Evolutionary conservation across 371 early-diverging fungal species (phyloP), one percentile per base, ranked within the genome.

Genomic region (Mortierella sp.): DNA sequence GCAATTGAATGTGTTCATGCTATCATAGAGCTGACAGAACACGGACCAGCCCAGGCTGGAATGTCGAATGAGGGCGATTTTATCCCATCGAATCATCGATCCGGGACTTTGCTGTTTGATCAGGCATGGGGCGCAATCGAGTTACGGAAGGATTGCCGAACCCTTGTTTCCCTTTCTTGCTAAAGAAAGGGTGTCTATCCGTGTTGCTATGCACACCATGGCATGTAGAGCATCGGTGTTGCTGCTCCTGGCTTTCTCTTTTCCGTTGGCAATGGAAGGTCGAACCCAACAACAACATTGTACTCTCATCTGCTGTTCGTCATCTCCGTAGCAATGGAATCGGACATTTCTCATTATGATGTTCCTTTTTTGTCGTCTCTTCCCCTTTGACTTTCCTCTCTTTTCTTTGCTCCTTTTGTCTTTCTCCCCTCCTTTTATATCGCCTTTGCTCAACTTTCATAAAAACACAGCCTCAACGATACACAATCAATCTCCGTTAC

Each of bases 261-360:
- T n/a, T 51, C 58, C 74, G 74, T 74, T 74, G 74, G 56, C 74
- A 74, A 74, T 74, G 74, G 74, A 74, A 74, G 74, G 44, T 21
- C n/a, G 43, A 46, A 46, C n/a, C 16, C 41, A 41, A 51, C 32
- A 49, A n/a, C 41, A 35, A 48, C 29, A 6, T 35, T 21, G 12
- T 29, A 4, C 48, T 29, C 38, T 24, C 5, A n/a, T 46, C 5
- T 6, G 6, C 29, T 55, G 54, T 55, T 46, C 54, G 16, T 49
- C 38, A 48, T 55, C 73, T 35, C 51, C 12, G 24, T 73, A 49
- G 48, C 51, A 29, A 49, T 72, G 72, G 48, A 41, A 74, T 51
- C 56, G 8, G 58, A 38, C 43, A 21, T 74, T 51, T 63, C 14
- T 43, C 55, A 43, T 46, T 38, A 24, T 35, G 35, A 63, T 35